Evolutionary conservation across 129 eudicot genomes (phyloP), one percentile per base, ranked within the genome.

Genomic region (Flaveria bidentis): DNA sequence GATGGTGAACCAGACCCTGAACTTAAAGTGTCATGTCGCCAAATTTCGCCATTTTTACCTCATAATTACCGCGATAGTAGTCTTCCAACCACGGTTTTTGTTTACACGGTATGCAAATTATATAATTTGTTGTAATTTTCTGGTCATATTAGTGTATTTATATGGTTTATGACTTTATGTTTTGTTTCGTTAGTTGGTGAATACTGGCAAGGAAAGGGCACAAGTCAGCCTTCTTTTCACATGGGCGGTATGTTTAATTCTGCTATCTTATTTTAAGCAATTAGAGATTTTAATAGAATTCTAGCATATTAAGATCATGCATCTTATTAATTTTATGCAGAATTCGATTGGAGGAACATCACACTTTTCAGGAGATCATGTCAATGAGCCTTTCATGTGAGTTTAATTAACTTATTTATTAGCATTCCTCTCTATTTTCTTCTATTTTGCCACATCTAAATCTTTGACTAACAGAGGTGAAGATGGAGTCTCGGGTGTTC

Each of bases 1-100:
- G 97, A 93, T 75, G 98, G 98, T 78, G 98, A 93, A 82, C 98
- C 98, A 18, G 98, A 93, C 82, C 98, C 98, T 13, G 98, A 93
- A 72, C 87, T 93, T 18, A 93, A 93, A 74, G 83, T 93, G 5
- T 93, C 98, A 30, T 93, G 98, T 76, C 90, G 98, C 64, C 98
- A 93, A 86, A 88, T 93, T 83, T 93, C 98, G 28, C 98, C 98
- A 45, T 93, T 93, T 84, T 90, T 93, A 71, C 98, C 98, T 28
- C 98, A 93, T 79, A 87, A 93, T 76, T 93, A 93, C 72, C 85
- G 86, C 12, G 98, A 93, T 74, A 93, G 98, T 86, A 93, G 98
- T 83, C 98, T 93, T 76, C 98, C 98, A 16, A 82, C 92, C 67
- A 77, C 98, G 23, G 98, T 93, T 72, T 93, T 90, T 85, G 98